These are phyloP conservation scores for Amanita rubescens DNA, from an alignment of 768 basidiomycete species.

Conservation along the genomic window DNA sequence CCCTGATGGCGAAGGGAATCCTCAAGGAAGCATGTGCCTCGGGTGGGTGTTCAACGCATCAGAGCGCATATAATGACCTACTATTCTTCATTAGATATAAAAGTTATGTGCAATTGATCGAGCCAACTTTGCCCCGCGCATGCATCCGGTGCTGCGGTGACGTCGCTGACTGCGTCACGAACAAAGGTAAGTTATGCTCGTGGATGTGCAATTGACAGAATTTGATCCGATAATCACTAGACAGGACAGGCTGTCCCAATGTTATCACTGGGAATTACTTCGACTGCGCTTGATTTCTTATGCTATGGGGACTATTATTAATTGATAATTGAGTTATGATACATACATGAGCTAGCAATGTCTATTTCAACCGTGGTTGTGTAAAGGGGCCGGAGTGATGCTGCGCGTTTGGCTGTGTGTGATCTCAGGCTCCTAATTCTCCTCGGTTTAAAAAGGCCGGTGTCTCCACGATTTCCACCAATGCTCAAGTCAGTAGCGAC, in stretches of 20 bases:
- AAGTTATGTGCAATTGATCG: slow-evolving; percentile 52
- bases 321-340: too few species aligned
- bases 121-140: slow-evolving; percentile 41
- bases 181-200: slow-evolving; percentile 28
- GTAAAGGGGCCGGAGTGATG: too few species aligned
- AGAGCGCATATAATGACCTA: neutral
- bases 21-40: slow-evolving; percentile 41
- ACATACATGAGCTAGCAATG: too few species aligned
- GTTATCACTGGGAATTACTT: slow-evolving; percentile 52
- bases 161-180: slow-evolving; percentile 42
- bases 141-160: slow-evolving; percentile 56
- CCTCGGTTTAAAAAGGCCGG: too few species aligned
- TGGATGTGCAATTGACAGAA: neutral
- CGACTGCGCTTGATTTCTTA: slow-evolving; percentile 30
- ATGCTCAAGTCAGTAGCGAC: slow-evolving; percentile 80
- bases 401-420: too few species aligned
- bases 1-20: slow-evolving; percentile 41
- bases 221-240: slow-evolving; percentile 18
- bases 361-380: too few species aligned
- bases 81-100: slow-evolving; percentile 31
- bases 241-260: slow-evolving; percentile 41
- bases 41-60: slow-evolving; percentile 28
- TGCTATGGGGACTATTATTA: too few species aligned
- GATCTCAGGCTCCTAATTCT: too few species aligned
- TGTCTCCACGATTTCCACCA: slow-evolving; percentile 10